These are phyloP conservation scores for Cardamine occulta DNA, from an alignment of 345 rosid species.

Conservation along the genomic window DNA sequence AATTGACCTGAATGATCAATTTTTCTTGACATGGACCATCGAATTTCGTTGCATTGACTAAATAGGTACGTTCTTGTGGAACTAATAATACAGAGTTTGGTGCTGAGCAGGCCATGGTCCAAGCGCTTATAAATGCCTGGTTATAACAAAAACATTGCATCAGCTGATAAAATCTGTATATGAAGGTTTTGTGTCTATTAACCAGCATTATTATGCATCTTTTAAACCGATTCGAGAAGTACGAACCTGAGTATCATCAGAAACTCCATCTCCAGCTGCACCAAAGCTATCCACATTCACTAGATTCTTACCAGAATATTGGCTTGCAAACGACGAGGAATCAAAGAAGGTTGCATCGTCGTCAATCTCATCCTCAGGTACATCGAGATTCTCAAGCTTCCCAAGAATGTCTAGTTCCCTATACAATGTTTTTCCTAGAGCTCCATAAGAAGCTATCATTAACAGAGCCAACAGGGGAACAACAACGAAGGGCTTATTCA, in stretches of 20 bases:
- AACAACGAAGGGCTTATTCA: slow-evolving; percentile 58
- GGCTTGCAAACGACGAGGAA: slow-evolving; percentile 57
- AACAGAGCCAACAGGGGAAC: slow-evolving; percentile 58
- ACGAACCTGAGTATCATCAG: slow-evolving; percentile 91
- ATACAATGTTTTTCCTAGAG: slow-evolving; percentile 46
- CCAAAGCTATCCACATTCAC: slow-evolving; percentile 95
- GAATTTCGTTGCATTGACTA: slow-evolving; percentile 84
- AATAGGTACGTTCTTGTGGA: slow-evolving; percentile 67
- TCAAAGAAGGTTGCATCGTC: slow-evolving; percentile 49
- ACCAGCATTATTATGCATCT: background rate
- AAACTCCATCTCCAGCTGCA: slow-evolving; percentile 85
- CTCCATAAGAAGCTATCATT: slow-evolving; percentile 55
- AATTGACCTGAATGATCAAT: slow-evolving; percentile 73
- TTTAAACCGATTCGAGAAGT: background rate
- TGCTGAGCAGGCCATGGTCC: slow-evolving; percentile 76
- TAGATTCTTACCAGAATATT: slow-evolving; percentile 64
- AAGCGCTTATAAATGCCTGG: slow-evolving; percentile 78
- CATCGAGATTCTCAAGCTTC: slow-evolving; percentile 60
- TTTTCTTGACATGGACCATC: slow-evolving; percentile 82
- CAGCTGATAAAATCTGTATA: background rate
- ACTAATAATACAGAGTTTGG: slow-evolving; percentile 72
- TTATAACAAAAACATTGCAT: slow-evolving; percentile 19
- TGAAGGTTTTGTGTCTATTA: background rate
- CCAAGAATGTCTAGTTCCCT: slow-evolving; percentile 53
- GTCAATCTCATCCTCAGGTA: slow-evolving; percentile 60